Conservation (phyloP, 306 rosid genomes). For the Sphenostylis stenocarpa region DNA sequence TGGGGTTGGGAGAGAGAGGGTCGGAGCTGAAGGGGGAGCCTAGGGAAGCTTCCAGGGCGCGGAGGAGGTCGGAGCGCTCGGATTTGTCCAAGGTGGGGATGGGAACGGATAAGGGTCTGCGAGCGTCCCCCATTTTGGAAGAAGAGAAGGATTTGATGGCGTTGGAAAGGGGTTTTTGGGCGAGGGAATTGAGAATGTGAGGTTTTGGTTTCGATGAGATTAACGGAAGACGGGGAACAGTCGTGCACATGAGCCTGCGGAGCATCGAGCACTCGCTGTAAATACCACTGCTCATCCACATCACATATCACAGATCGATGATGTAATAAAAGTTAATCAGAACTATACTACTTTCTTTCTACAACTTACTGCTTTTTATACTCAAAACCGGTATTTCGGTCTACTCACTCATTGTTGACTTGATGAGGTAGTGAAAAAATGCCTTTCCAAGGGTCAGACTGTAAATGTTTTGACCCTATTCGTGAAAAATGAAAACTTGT, state of each 20-base stretch:
- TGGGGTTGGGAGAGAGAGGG: conserved; percentile 57
- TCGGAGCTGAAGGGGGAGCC: conserved; percentile 64
- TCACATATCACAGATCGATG: background rate
- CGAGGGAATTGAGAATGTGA: background rate
- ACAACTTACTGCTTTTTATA: background rate
- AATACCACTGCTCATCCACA: background rate
- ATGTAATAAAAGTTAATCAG: background rate
- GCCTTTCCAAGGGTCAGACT: background rate
- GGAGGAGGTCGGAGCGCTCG: conserved; percentile 64
- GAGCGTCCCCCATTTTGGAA: conserved; percentile 53
- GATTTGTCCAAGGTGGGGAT: conserved; percentile 54
- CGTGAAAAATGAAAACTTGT: background rate
- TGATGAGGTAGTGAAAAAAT: background rate
- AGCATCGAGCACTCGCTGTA: conserved; percentile 29
- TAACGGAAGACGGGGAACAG: background rate
- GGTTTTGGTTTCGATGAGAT: background rate
- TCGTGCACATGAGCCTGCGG: conserved; percentile 10
- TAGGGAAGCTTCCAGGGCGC: conserved; percentile 74
- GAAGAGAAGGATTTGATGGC: background rate
- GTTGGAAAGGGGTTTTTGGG: background rate
- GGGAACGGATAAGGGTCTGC: conserved; percentile 31
- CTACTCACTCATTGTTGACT: background rate
- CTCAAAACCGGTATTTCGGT: background rate
- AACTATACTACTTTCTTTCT: background rate
- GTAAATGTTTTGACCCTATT: background rate